Base-by-base conservation (phyloP, 2,329 filamentous ascomycete species). In the Myriangium duriaei region DNA sequence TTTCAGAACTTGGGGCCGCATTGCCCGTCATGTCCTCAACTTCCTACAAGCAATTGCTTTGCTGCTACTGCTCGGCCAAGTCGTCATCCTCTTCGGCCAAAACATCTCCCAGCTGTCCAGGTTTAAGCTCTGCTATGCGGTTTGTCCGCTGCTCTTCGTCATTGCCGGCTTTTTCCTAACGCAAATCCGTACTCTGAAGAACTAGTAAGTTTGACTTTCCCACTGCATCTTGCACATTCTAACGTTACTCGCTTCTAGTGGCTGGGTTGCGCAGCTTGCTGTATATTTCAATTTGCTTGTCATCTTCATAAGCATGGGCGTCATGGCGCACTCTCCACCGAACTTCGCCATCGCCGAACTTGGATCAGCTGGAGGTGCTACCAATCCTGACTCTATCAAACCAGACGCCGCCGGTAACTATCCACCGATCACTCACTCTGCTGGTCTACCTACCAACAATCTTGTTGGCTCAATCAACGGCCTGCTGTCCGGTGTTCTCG, bases 11-110 rank as follows among this genome's bases (percentile, higher is more conserved):
- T 69, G 60, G 43, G 69, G 69, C 3, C 51, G 52, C 11, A 56
- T 49, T 42, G 56, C 62, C 13, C 64, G 67, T 10, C 59, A 71
- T 43, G 40, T 61, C 11, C 56, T 69, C 53, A 71, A 72, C 47
- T 40, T 67, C 32, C 52, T 67, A 2, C 68, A 71, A 49, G 57
- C 63, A 0, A 45, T 71, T 17, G 62, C 64, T 43, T 26, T 26
- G 21, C 54, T 71, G 18, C 50, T 57, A 11, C 45, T 52, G 12
- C 44, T 50, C 4, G 56, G 54, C 16, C 49, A 52, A 37, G 50
- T 56, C 35, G 46, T 35, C 26, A 47, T 42, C 21, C 38, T 35
- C 18, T 26, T 26, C 26, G 40, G 40, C 18, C 34, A 38, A 16
- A 30, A 28, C 6, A 12, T 41, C 11, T 37, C 32, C 13, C 32